phyloP scores from a whole-genome alignment of 352 stramenopile species.

The Globisporangium paroecandrum region DNA sequence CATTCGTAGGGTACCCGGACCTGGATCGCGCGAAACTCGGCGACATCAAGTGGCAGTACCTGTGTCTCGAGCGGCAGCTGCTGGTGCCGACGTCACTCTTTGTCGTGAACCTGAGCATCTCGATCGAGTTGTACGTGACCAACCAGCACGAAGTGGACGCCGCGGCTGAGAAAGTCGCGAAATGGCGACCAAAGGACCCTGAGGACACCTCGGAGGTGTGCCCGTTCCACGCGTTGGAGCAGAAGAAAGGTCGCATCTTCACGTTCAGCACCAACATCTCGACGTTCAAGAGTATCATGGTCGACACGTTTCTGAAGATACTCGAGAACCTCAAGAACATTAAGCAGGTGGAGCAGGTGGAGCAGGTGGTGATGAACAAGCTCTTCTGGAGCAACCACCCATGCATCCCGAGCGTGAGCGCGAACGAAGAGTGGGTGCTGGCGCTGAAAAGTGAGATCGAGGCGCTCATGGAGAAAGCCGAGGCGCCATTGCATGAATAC shows the following conservation, averaged over 20 bases:
- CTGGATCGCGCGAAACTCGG: constrained; percentile 57
- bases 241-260: constrained; percentile 49
- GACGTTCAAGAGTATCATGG: constrained; percentile 52
- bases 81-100: constrained; percentile 63
- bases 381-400: constrained; percentile 94
- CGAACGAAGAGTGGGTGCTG: constrained; percentile 84
- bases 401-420: constrained; percentile 76
- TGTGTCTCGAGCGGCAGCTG: constrained; percentile 69
- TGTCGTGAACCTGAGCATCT: constrained; percentile 66
- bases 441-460: constrained; percentile 57
- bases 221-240: constrained; percentile 42
- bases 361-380: constrained; percentile 93
- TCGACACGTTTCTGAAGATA: constrained; percentile 78
- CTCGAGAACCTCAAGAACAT: constrained; percentile 81
- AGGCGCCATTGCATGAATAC: constrained; percentile 69
- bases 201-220: constrained; percentile 66
- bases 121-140: constrained; percentile 65
- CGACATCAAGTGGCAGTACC: constrained; percentile 75
- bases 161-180: constrained; percentile 37
- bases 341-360: constrained; percentile 85
- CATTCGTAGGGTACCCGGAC: constrained; percentile 66
- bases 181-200: constrained; percentile 64
- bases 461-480: constrained; percentile 52
- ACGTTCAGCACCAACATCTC: constrained; percentile 63
- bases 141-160: constrained; percentile 75